Base-by-base conservation (phyloP, 2,329 filamentous ascomycete species). In the Cladophialophora chaetospira region DNA sequence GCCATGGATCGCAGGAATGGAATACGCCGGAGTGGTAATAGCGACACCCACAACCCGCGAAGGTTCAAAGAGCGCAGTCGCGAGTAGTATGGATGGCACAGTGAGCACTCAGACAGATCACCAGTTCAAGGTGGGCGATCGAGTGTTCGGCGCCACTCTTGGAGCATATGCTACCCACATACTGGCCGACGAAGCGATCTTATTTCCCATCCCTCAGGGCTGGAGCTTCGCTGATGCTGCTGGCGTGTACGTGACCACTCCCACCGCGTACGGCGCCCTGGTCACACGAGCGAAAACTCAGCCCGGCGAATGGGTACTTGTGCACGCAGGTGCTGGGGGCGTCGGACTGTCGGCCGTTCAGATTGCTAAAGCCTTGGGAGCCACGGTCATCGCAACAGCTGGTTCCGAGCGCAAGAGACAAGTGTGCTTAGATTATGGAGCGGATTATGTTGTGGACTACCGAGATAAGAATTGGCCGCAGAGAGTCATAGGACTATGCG, bases 321-420 rank as follows among this genome's bases (percentile, higher is more conserved):
- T 97, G 11, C 93, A 97, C 70, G 93, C 93, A 1, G 93, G 91
- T 0, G 93, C 93, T 0, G 93, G 93, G 2, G 93, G 93, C 13
- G 93, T 97, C 9, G 93, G 93, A 0, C 77, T 97, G 1, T 90
- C 92, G 1, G 93, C 93, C 3, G 91, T 97, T 21, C 93, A 97
- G 72, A 86, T 97, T 59, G 93, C 93, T 25, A 97, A 97, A 75
- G 93, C 92, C 0, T 86, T 88, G 49, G 93, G 93, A 5, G 93
- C 93, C 8, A 94, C 82, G 2, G 93, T 97, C n/a, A 87, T 97
- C 60, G 93, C 93, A 3, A 97, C 93, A 0, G 93, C 91, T 0
- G 91, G 91, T 1, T 89, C 88, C 1, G 72, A 83, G 65, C 84
- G 87, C 50, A 97, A 97, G 75, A 81, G 91, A 6, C 82, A 88